Evolutionary conservation across 345 rosid genomes (phyloP), one percentile per base, ranked within the genome.

Genomic region (Acer saccharum): DNA sequence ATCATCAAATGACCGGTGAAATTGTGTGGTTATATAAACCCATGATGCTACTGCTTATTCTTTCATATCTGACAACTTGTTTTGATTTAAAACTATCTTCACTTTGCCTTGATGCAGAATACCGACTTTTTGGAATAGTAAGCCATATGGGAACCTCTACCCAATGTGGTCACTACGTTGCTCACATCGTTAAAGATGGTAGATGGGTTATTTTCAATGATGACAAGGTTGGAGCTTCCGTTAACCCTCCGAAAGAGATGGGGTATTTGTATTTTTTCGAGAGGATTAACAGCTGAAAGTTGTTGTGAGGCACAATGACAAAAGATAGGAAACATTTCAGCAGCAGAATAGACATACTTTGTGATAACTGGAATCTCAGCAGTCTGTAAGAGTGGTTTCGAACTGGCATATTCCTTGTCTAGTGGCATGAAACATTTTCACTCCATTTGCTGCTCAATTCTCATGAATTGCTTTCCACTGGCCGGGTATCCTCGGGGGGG

Each of bases 141-240:
- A 92, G 98, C 78, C 99, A 97, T 81, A 97, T 97, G 8, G 98
- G 98, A 79, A 94, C 98, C 63, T 97, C 98, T 17, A 90, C 97
- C 3, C 98, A 91, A 62, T 94, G 98, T 54, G 98, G 98, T 2
- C 99, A 97, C 81, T 94, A 97, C 21, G 99, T 94, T 1, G 98
- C 99, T 17, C 99, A 97, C 85, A 85, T 97, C 29, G 61, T 84
- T 27, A 94, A 97, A 84, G 92, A 93, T 69, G 97, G 98, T 1
- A 89, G 92, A 68, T 97, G 99, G 98, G 92, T 83, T 10, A 94
- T 94, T 21, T 97, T 92, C 92, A 97, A 94, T 14, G 99, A 97
- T 76, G 83, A 75, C 80, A 97, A 93, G 90, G 99, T 97, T 3
- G 99, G 94, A 5, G 89, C 88, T 76, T 94, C 98, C 29, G 83